Evolutionary conservation across 352 stramenopile genomes (phyloP).

Genomic region (Phytophthora cactorum): DNA sequence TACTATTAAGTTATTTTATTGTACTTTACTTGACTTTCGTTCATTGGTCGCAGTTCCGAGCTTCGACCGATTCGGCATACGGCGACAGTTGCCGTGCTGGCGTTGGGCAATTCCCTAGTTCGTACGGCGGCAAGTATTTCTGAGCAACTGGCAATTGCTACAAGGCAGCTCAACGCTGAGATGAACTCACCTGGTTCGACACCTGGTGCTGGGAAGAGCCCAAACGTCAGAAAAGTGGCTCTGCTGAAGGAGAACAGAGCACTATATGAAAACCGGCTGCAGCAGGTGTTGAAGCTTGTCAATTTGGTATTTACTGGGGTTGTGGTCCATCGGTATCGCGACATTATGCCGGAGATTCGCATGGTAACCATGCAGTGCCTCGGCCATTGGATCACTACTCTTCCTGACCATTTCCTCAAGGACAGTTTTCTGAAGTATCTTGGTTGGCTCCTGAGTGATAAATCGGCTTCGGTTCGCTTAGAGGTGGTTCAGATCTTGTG

Average conservation of each 20-base stretch:
- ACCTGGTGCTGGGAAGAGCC: slow-evolving; percentile 49
- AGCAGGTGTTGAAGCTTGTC: slow-evolving; percentile 66
- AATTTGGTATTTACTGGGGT: slow-evolving; percentile 79
- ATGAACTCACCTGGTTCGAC: slow-evolving; percentile 34
- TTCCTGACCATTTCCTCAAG: slow-evolving; percentile 92
- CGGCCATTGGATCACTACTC: slow-evolving; percentile 79
- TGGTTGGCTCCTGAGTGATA: slow-evolving; percentile 95
- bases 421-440: slow-evolving; percentile 97
- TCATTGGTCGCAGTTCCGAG: slow-evolving; percentile 58
- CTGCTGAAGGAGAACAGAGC: slow-evolving; percentile 72
- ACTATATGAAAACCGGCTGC: slow-evolving; percentile 66
- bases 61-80: slow-evolving; percentile 85
- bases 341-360: slow-evolving; percentile 94
- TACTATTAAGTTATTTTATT: not conserved
- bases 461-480: slow-evolving; percentile 81
- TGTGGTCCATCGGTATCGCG: slow-evolving; percentile 87
- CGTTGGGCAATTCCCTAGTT: slow-evolving; percentile 71
- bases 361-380: slow-evolving; percentile 83
- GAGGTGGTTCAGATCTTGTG: slow-evolving; percentile 86
- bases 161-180: slow-evolving; percentile 75
- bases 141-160: slow-evolving; percentile 71
- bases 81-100: slow-evolving; percentile 70
- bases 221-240: slow-evolving; percentile 41
- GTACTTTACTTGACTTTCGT: slow-evolving; percentile 8
- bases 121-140: slow-evolving; percentile 53